Base-by-base conservation (phyloP, 805 yeast genomes). In the Saccharomycopsis guyanensis region DNA sequence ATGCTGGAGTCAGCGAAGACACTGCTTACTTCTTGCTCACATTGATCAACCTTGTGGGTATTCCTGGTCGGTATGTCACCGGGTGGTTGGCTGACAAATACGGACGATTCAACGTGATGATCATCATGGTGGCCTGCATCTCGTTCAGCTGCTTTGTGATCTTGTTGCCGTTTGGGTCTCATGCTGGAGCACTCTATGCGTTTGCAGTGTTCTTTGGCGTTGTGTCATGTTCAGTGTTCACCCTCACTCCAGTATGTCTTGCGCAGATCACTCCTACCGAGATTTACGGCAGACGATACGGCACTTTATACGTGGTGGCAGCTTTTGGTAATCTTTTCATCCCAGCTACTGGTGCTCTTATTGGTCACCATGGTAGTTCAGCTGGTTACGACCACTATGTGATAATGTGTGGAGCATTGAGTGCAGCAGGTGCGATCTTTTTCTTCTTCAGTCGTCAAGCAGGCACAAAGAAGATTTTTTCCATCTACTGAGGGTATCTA, bases 221-320 rank as follows among this genome's bases (percentile, higher is more conserved):
- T 43, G 64, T 69, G 49, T 70, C 79, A 7, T 76, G 80, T 4
- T 71, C 81, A 2, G 70, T 76, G 1, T 67, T 76, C 52, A 69
- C 81, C 3, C 58, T 77, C 45, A 66, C 75, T 38, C 81, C 82
- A 5, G 78, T 76, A 2, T 74, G 81, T 53, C 68, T 78, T 50
- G 80, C 78, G 1, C 78, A 76, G 48, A 73, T 78, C 31, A 73
- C 80, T 18, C 71, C 70, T 43, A 69, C 72, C 10, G 72, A 73
- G 42, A 70, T 65, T 46, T 75, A 72, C 57, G 81, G 81, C 25
- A 70, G 67, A 57, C 66, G 76, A 15, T 75, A 74, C 52, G 75
- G 80, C 2, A 72, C 79, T 6, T 71, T 78, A 62, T 80, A 78
- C 58, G 73, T 74, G 34, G 64, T 76, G 54, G 81, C 76, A 13